A percentile compares a stretch with the other conserved stretches of the same genome.
These are phyloP conservation scores for Pseudonitzschia pungens DNA, from an alignment of 108 stramenopile species.

Conservation along the genomic window DNA sequence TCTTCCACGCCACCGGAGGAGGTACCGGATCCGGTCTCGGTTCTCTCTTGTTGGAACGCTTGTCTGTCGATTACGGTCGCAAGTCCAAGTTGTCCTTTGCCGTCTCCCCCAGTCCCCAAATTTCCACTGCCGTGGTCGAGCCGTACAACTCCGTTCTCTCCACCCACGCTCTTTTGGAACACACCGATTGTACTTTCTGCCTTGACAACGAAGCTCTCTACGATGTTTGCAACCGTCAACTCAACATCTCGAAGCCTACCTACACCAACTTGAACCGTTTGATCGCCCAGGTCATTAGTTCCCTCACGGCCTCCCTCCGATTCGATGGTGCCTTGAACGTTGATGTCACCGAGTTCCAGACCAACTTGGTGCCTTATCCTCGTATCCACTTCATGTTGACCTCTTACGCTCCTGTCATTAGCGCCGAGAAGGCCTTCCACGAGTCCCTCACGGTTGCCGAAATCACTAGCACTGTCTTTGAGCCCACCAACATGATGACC, in stretches of 20 bases:
- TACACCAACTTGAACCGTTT: slow-evolving; percentile 95
- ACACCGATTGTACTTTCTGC: slow-evolving; percentile 94
- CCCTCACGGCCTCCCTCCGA: slow-evolving; percentile 92
- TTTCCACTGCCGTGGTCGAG: slow-evolving; percentile 95
- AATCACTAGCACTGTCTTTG: slow-evolving; percentile 94
- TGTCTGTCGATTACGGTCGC: slow-evolving; percentile 97
- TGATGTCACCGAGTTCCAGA: slow-evolving; percentile 96
- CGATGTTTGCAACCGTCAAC: slow-evolving; percentile 94
- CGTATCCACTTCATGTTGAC: slow-evolving; percentile 96
- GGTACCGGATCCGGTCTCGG: slow-evolving; percentile 99
- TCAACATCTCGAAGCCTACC: slow-evolving; percentile 91
- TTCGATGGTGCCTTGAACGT: slow-evolving; percentile 96
- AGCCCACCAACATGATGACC: slow-evolving; percentile 93
- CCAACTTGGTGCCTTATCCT: slow-evolving; percentile 96
- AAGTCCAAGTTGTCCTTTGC: slow-evolving; percentile 99
- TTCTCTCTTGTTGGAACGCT: slow-evolving; percentile 96
- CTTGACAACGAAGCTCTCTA: slow-evolving; percentile 96
- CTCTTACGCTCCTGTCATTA: slow-evolving; percentile 93
- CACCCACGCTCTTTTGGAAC: slow-evolving; percentile 93
- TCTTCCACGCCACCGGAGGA: slow-evolving; percentile 99
- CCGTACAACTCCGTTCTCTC: slow-evolving; percentile 97
- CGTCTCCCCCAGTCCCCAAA: slow-evolving; percentile 92
- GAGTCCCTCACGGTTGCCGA: slow-evolving; percentile 92
- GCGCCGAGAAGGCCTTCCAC: slow-evolving; percentile 91
- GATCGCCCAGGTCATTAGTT: slow-evolving; percentile 93